Evolutionary conservation across 139 green algal species (phyloP).

Genomic region (Tetradesmus lagerheimii): DNA sequence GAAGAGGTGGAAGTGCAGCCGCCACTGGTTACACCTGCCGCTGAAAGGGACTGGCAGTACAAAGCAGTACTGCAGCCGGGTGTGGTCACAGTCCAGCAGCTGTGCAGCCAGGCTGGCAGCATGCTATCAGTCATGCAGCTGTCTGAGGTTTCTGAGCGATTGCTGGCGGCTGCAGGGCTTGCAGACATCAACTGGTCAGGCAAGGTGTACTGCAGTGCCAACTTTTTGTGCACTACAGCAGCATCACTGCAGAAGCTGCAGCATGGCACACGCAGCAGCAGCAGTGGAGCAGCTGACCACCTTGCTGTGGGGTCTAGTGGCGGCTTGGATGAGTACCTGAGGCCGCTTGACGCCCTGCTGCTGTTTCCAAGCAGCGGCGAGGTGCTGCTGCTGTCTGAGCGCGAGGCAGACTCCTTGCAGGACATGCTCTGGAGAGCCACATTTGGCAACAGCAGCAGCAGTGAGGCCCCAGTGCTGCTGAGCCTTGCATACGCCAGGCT

Average conservation of each 20-base stretch:
- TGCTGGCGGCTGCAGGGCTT: neutral
- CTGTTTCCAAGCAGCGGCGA: neutral
- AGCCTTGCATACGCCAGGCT: neutral
- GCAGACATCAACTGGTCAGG: neutral
- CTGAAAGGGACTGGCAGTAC: constrained; percentile 55
- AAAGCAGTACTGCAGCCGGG: neutral
- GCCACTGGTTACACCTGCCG: neutral
- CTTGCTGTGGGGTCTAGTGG: neutral
- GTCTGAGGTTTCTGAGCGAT: neutral
- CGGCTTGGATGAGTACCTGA: constrained; percentile 1
- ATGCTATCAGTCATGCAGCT: neutral
- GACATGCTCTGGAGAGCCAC: neutral
- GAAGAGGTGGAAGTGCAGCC: constrained; percentile 60
- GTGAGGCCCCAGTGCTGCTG: neutral
- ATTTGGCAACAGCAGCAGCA: neutral
- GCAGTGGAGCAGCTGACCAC: neutral
- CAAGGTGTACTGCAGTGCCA: neutral
- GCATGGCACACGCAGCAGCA: neutral
- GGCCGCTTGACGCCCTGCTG: neutral
- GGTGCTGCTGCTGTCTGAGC: constrained; percentile 26
- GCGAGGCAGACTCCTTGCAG: neutral
- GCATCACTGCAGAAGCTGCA: too few relatives aligned
- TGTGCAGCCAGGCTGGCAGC: neutral
- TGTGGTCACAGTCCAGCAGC: neutral
- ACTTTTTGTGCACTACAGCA: constrained; percentile 1